These are phyloP conservation scores for Coniochaeta sp. DNA, from an alignment of 2,329 filamentous ascomycete species.

Conservation along the genomic window DNA sequence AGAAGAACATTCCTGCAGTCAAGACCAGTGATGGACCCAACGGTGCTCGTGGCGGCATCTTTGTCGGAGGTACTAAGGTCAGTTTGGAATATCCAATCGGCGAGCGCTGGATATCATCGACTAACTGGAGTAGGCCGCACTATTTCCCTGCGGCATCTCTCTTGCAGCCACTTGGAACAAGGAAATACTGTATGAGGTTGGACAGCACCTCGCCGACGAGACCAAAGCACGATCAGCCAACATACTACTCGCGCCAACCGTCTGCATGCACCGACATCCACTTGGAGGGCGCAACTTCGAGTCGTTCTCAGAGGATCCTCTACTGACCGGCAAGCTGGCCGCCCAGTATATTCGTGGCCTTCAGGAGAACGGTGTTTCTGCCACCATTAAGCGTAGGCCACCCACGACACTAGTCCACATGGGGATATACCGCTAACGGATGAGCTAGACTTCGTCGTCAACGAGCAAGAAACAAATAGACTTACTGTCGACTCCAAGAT, in stretches of 20 bases:
- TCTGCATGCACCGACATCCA: slow-evolving; percentile 76
- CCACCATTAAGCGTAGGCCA: slow-evolving; percentile 68
- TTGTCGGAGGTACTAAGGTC: slow-evolving; percentile 60
- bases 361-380: slow-evolving; percentile 66
- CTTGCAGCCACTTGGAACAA: slow-evolving; percentile 76
- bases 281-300: slow-evolving; percentile 83
- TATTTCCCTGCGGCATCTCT: slow-evolving; percentile 73
- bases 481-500: slow-evolving; percentile 58
- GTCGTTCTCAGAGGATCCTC: slow-evolving; percentile 78
- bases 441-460: slow-evolving; percentile 55
- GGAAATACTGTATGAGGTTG: slow-evolving; percentile 61
- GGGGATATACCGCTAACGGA: background rate
- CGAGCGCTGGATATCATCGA: background rate
- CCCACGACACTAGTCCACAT: background rate
- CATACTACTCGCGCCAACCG: slow-evolving; percentile 68
- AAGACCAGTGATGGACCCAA: slow-evolving; percentile 66
- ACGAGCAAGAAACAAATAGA: slow-evolving; percentile 65
- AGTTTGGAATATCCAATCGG: slow-evolving; percentile 10
- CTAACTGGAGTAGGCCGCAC: slow-evolving; percentile 49
- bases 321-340: slow-evolving; percentile 67
- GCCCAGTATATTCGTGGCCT: slow-evolving; percentile 65
- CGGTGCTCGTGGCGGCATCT: slow-evolving; percentile 60
- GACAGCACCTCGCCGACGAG: slow-evolving; percentile 65
- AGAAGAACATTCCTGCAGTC: slow-evolving; percentile 56
- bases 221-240: slow-evolving; percentile 66